A percentile compares a stretch with the other conserved stretches of the same genome.
Conservation (phyloP, 129 eudicot genomes). For the Silybum marianum region DNA sequence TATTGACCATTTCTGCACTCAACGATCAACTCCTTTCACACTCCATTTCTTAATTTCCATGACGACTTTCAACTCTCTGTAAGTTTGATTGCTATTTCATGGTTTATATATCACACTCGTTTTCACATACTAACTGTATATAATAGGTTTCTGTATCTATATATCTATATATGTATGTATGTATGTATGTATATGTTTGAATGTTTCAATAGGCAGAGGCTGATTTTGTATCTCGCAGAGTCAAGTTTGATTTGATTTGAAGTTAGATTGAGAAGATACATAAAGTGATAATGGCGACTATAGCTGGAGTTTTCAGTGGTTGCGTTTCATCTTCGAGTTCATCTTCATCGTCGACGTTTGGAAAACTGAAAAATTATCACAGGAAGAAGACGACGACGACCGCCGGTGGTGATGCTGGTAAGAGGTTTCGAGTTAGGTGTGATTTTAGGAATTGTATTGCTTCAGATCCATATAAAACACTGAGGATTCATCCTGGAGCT, state of each 20-base stretch:
- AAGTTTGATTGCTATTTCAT: conserved; percentile 15
- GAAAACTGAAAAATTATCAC: neutral
- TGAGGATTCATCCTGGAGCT: conserved; percentile 63
- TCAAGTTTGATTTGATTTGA: neutral
- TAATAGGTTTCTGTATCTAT: neutral
- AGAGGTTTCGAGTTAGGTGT: conserved; percentile 32
- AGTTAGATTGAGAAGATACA: conserved; percentile 1
- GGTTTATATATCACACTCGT: neutral
- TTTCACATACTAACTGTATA: neutral
- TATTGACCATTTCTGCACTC: conserved; percentile 31
- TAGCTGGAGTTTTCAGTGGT: conserved; percentile 26
- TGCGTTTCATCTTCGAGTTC: conserved; percentile 19
- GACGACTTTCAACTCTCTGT: neutral
- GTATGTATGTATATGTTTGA: neutral
- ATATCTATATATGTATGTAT: too few species aligned
- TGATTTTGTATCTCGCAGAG: neutral
- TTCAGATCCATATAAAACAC: conserved; percentile 73
- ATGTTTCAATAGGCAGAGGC: neutral
- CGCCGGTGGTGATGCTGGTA: conserved; percentile 6
- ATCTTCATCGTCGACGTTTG: conserved; percentile 18
- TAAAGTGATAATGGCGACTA: conserved; percentile 33
- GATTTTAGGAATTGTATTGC: conserved; percentile 16
- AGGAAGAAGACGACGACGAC: conserved; percentile 17
- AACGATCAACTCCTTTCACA: conserved; percentile 21
- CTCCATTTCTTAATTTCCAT: neutral